These are phyloP conservation scores for Vitis hybrid DNA, from an alignment of 177 flowering plant genomes.

Conservation along the genomic window DNA sequence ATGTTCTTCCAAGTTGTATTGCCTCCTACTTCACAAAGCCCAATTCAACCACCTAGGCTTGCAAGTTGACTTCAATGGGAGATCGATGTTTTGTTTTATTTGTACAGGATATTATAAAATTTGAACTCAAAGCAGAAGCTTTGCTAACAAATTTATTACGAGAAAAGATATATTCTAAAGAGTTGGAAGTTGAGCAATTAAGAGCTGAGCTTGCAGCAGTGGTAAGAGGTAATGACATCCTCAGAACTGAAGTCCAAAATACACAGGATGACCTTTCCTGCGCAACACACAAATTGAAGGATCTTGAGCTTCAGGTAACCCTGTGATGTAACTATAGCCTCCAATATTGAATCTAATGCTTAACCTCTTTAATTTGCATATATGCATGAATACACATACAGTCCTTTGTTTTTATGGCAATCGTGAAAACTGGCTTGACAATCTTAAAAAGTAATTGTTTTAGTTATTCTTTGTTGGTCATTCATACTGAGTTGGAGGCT, in stretches of 20 bases:
- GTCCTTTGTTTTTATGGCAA: no score
- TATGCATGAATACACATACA: background rate
- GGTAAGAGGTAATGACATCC: constrained; percentile 71
- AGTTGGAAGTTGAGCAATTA: constrained; percentile 76
- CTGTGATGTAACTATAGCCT: constrained; percentile 6
- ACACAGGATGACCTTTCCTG: constrained; percentile 67
- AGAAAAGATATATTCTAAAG: constrained; percentile 75
- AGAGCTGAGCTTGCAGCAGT: constrained; percentile 86
- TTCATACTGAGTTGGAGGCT: no score
- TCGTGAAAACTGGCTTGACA: no score
- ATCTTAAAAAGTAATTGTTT: no score
- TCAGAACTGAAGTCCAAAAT: constrained; percentile 71
- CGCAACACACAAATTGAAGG: constrained; percentile 69
- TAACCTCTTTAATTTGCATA: background rate
- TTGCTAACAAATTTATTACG: constrained; percentile 66
- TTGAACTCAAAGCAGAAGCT: constrained; percentile 73
- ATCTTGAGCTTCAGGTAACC: constrained; percentile 86
- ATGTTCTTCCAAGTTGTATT: background rate
- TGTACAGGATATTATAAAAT: constrained; percentile 40
- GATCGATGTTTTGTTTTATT: background rate
- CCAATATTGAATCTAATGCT: constrained; percentile 3
- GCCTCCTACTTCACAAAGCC: background rate
- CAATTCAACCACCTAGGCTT: background rate
- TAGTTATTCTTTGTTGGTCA: no score
- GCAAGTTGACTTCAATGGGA: background rate